Base-by-base conservation (phyloP, 2,329 filamentous ascomycete species). In the Hymenoscyphus fraxineus region DNA sequence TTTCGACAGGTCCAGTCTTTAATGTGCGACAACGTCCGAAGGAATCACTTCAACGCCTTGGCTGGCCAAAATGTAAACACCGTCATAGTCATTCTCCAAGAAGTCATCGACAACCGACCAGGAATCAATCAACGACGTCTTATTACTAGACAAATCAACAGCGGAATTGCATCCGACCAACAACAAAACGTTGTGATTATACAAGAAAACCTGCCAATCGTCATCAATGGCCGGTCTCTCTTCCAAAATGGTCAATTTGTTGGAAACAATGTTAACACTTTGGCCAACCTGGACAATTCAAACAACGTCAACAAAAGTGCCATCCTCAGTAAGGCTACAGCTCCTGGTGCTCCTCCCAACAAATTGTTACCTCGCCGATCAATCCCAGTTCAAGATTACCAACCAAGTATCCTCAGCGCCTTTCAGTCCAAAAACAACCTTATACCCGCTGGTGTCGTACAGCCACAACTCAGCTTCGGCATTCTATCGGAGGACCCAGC, bases 11-110 rank as follows among this genome's bases (percentile, higher is more conserved):
- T 38, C 10, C 57, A 63, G 66, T 73, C 58, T 59, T 73, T 12
- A 65, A 71, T 65, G 13, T 65, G 66, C 31, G 73, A 74, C 44
- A 73, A 74, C 47, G 69, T 74, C 60, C 72, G 73, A 32, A 70
- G 63, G 59, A 75, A 74, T 54, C 71, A 73, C 19, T 72, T 70
- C 65, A 68, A 63, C 31, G 70, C 68, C 9, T 22, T 9, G 58
- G 27, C 67, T 27, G 69, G 65, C 70, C 47, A 59, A 56, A 61
- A 32, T 27, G 3, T 27, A 72, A 74, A 74, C 62, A 74, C 69
- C 31, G 58, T 74, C 39, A 66, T 72, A n/a, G 62, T 73, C 9
- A 63, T 74, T 57, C 66, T 74, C 4, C 72, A 71, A 32, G 56
- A 70, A 55, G 67, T 75, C 13, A 65, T 68, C 38, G 72, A 74